Base-by-base conservation (phyloP, 768 basidiomycete genomes). In the Trametes elegans region DNA sequence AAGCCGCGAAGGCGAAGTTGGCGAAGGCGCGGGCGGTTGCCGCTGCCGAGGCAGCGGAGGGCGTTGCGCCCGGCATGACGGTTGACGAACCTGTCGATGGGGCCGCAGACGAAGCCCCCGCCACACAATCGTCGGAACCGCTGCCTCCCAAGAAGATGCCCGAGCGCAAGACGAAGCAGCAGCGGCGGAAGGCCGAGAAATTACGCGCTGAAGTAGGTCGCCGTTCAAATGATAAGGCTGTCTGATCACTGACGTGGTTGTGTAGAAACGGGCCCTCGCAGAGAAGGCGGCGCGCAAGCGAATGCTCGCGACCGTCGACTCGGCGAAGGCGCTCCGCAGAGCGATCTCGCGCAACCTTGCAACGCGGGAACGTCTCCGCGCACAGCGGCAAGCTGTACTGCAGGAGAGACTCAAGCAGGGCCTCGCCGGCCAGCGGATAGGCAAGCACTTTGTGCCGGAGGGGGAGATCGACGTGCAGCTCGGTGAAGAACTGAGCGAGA, bases 401-500 rank as follows among this genome's bases (percentile, higher is more conserved):
- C 65, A 72, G 48, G 76, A 84, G 56, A 83, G 78, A 57, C 69
- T 86, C 43, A 74, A 71, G 35, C 69, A 72, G 28, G 91, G 93
- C 7, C 68, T 93, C 11, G 82, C 76, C 0, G 94, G 94, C 0
- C 79, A 82, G 68, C 82, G 79, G 63, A 64, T 97, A 0, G 95
- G 95, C 7, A 94, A 85, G 68, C 85, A 95, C 63, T 78, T 77
- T 32, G 87, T 95, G 0, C 83, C 82, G 1, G 82, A 81, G 61
- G 79, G 74, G 13, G 74, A 77, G 29, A 78, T 94, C 4, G 89
- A 87, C 40, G 93, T 98, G 14, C 94, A 97, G 70, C 78, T 96
- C 0, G 91, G 91, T 2, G 94, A 96, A 59, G 92, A 97, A 65
- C 70, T 97, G 44, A 88, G 80, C 52, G 94, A 97, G 71, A 93